A percentile compares a stretch with the other conserved stretches of the same genome.
These are phyloP conservation scores for Trifolium fragiferum DNA, from an alignment of 306 rosid species.

Conservation along the genomic window DNA sequence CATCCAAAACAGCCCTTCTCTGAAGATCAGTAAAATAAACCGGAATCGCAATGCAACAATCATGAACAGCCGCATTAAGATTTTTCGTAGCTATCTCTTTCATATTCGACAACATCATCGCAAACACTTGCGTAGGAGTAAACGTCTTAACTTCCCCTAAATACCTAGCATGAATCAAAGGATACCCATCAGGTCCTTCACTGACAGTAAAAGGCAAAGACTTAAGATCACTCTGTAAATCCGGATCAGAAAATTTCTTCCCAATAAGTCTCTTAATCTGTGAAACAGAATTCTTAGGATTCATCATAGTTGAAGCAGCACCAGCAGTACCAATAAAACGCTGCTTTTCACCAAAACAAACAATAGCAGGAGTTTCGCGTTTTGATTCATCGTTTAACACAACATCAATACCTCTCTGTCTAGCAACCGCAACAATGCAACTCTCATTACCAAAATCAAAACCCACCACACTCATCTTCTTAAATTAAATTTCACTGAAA, in stretches of 20 bases:
- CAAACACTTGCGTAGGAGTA: conserved; percentile 86
- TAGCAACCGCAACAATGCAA: conserved; percentile 93
- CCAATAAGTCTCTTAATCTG: conserved; percentile 87
- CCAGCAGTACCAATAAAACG: conserved; percentile 96
- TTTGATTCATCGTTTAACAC: conserved; percentile 97
- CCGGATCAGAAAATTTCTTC: conserved; percentile 73
- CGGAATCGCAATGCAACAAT: conserved; percentile 97
- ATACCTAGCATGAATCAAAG: conserved; percentile 74
- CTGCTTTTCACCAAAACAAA: conserved; percentile 96
- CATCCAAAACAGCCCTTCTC: conserved; percentile 90
- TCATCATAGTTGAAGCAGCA: conserved; percentile 94
- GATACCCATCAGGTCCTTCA: conserved; percentile 91
- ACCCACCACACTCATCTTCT: conserved; percentile 94
- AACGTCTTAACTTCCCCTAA: conserved; percentile 71
- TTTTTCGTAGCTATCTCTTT: conserved; percentile 83
- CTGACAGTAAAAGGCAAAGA: conserved; percentile 69
- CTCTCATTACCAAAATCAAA: conserved; percentile 98
- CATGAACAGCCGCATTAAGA: conserved; percentile 79
- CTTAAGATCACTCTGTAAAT: conserved; percentile 78
- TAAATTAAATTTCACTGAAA: not conserved
- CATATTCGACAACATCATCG: conserved; percentile 79
- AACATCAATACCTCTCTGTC: conserved; percentile 96
- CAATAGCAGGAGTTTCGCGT: conserved; percentile 92
- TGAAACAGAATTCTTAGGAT: conserved; percentile 83
- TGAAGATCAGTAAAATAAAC: conserved; percentile 91